phyloP scores from a whole-genome alignment of 2,329 filamentous ascomycete genomes.

The Dactylellina leptospora region DNA sequence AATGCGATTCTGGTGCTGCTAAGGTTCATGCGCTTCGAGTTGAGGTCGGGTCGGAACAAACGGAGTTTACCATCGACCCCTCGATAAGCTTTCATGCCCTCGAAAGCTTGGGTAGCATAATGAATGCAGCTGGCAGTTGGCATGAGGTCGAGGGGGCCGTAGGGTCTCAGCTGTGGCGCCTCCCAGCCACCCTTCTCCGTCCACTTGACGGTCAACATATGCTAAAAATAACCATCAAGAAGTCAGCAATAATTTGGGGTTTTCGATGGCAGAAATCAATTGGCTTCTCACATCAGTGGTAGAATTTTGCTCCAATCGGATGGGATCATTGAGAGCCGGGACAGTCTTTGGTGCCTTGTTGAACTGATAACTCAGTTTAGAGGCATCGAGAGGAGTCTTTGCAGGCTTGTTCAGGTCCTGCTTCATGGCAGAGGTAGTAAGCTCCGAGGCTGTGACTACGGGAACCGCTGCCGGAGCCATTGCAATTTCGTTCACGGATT shows the following conservation, averaged over 20 bases:
- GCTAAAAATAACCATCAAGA: conserved; percentile 68
- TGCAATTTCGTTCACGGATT: background rate
- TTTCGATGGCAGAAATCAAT: background rate
- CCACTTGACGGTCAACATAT: conserved; percentile 84
- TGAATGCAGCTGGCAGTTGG: conserved; percentile 83
- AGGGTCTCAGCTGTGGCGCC: conserved; percentile 76
- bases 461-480: conserved; percentile 52
- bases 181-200: conserved; percentile 73
- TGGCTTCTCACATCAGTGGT: conserved; percentile 38
- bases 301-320: conserved; percentile 53
- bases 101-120: conserved; percentile 91
- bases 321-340: conserved; percentile 63
- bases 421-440: conserved; percentile 38
- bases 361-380: conserved; percentile 68
- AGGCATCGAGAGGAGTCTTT: conserved; percentile 63
- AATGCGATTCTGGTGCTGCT: conserved; percentile 74
- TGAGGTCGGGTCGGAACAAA: conserved; percentile 79
- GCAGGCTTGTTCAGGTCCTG: conserved; percentile 11
- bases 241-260: background rate
- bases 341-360: conserved; percentile 66
- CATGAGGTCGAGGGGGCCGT: conserved; percentile 78
- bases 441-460: conserved; percentile 25
- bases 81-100: conserved; percentile 79
- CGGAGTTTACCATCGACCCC: conserved; percentile 75
- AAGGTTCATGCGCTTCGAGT: conserved; percentile 72